Evolutionary conservation across 106 monocot species (phyloP).

Genomic region (Apostasia shenzhenica): DNA sequence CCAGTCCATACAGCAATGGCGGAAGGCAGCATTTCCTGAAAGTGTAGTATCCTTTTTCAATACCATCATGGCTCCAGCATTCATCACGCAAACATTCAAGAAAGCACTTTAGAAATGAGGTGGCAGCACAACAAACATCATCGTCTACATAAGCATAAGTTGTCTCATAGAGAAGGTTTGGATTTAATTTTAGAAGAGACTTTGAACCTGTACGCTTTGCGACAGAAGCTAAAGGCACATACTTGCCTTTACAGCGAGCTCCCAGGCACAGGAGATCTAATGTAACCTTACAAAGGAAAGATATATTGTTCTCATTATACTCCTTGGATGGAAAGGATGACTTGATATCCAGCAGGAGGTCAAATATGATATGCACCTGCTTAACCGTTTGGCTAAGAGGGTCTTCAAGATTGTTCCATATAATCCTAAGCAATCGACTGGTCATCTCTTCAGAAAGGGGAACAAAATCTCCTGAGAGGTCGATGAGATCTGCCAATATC

Average conservation of each 20-base stretch:
- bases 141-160: conserved; percentile 75
- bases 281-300: conserved; percentile 38
- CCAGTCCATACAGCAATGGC: conserved; percentile 67
- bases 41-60: conserved; percentile 71
- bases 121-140: conserved; percentile 84
- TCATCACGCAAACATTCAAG: conserved; percentile 85
- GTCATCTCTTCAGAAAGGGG: conserved; percentile 55
- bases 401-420: conserved; percentile 98
- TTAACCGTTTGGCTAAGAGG: conserved; percentile 92
- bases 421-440: conserved; percentile 52
- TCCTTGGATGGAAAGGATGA: conserved; percentile 36
- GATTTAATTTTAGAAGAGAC: conserved; percentile 53
- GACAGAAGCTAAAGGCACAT: conserved; percentile 85
- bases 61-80: conserved; percentile 75
- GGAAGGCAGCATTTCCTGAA: conserved; percentile 67
- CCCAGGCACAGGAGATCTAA: conserved; percentile 59
- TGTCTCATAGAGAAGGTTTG: conserved; percentile 62
- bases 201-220: conserved; percentile 75
- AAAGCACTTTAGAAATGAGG: conserved; percentile 91
- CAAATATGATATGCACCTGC: conserved; percentile 94
- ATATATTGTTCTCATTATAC: conserved; percentile 16
- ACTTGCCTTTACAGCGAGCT: conserved; percentile 85
- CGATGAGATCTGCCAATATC: conserved; percentile 27
- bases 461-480: conserved; percentile 44
- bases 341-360: conserved; percentile 83